These are phyloP conservation scores for Geotrichum carabidarum DNA, from an alignment of 1,139 yeast genomes.

Conservation along the genomic window DNA sequence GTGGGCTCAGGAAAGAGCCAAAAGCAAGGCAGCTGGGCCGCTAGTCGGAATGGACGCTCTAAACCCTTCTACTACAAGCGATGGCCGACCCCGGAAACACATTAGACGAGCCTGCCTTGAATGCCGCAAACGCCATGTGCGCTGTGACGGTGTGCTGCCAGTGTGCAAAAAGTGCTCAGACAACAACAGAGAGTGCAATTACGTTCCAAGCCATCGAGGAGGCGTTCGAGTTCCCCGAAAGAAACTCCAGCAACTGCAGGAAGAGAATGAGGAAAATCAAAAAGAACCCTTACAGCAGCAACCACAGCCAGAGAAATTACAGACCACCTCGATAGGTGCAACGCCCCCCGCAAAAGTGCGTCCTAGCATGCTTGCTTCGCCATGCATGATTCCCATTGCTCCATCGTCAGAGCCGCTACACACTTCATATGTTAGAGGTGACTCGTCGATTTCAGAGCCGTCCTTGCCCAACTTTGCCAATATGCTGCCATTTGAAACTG, in stretches of 20 bases:
- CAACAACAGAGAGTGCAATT: slow-evolving; percentile 17
- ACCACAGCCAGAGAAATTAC: neutral
- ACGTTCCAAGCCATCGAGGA: slow-evolving; percentile 20
- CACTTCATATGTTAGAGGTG: neutral
- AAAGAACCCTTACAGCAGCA: neutral
- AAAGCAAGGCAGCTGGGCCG: neutral
- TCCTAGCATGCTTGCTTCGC: slow-evolving; percentile 2
- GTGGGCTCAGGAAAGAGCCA: slow-evolving; percentile 9
- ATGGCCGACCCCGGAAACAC: slow-evolving; percentile 21
- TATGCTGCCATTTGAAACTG: neutral
- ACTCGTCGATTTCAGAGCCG: neutral
- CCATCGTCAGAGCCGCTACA: neutral
- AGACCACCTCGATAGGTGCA: no score
- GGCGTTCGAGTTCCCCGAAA: slow-evolving; percentile 21
- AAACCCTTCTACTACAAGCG: slow-evolving; percentile 14
- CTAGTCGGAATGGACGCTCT: slow-evolving; percentile 1
- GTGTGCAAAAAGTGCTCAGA: slow-evolving; percentile 19
- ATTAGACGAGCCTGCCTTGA: slow-evolving; percentile 21
- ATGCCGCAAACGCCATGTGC: slow-evolving; percentile 20
- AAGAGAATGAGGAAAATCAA: neutral
- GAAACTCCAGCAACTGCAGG: slow-evolving; percentile 6
- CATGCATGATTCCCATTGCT: slow-evolving; percentile 7
- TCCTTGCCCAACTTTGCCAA: no score
- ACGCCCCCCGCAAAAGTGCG: no score
- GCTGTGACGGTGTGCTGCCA: slow-evolving; percentile 21